phyloP scores from a whole-genome alignment of 768 basidiomycete species.

The Boletus huronensis region DNA sequence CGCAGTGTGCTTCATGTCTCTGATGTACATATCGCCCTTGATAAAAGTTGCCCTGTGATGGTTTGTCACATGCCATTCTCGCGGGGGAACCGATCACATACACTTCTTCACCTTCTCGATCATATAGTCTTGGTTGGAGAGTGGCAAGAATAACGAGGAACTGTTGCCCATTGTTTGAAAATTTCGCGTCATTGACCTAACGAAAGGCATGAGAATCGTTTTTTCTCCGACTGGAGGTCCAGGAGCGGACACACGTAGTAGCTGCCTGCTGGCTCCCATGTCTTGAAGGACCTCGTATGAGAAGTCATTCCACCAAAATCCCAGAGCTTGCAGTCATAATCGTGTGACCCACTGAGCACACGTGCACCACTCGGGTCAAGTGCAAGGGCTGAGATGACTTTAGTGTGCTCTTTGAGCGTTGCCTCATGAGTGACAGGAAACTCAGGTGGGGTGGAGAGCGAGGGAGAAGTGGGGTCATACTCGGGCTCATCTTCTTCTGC shows the following conservation, averaged over 20 bases:
- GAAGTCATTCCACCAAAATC: constrained; percentile 98
- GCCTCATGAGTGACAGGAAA: constrained; percentile 93
- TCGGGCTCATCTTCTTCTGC: constrained; percentile 39
- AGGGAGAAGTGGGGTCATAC: constrained; percentile 46
- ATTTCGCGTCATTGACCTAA: constrained; percentile 89
- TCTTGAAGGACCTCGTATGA: constrained; percentile 90
- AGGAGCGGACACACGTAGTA: constrained; percentile 63
- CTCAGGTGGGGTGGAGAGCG: constrained; percentile 41
- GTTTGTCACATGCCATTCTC: constrained; percentile 44
- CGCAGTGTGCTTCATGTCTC: constrained; percentile 99
- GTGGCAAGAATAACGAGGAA: constrained; percentile 90
- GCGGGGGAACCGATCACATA: constrained; percentile 41
- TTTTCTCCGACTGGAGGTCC: not conserved
- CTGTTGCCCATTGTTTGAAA: constrained; percentile 80
- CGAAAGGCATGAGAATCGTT: not conserved
- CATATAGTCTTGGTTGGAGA: constrained; percentile 82
- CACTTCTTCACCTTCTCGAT: constrained; percentile 91
- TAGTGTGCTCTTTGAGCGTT: constrained; percentile 89
- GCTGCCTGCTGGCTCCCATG: constrained; percentile 90
- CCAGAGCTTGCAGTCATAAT: constrained; percentile 98
- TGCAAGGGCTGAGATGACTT: constrained; percentile 89
- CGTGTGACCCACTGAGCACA: constrained; percentile 87
- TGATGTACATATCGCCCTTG: constrained; percentile 97
- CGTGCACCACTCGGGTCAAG: constrained; percentile 95
- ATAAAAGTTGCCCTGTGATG: constrained; percentile 68